Conservation (phyloP, 306 rosid species). For the Clitoria ternatea region DNA sequence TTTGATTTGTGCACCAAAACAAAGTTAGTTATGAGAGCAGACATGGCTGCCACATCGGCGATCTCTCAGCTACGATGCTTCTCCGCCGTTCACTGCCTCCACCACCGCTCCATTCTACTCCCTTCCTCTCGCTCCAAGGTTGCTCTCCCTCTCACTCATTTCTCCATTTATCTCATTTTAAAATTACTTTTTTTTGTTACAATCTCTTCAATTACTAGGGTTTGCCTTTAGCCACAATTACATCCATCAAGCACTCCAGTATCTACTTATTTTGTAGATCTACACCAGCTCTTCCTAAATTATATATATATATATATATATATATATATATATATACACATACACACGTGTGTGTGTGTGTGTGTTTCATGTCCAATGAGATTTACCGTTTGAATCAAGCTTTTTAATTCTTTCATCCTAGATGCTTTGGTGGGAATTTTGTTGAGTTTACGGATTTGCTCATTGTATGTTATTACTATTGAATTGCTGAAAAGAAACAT, state of each 20-base stretch:
- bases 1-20: too few species aligned
- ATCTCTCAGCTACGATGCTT: conserved; percentile 52
- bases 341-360: too few species aligned
- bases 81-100: conserved; percentile 37
- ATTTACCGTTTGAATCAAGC: background rate
- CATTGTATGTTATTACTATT: too few species aligned
- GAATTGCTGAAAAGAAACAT: too few species aligned
- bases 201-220: background rate
- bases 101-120: conserved; percentile 23
- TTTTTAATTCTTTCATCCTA: too few species aligned
- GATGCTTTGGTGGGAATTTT: too few species aligned
- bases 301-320: too few species aligned
- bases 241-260: background rate
- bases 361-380: too few species aligned
- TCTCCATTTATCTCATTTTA: too few species aligned
- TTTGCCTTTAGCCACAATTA: background rate
- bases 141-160: background rate
- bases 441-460: background rate
- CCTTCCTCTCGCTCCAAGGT: conserved; percentile 44
- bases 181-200: background rate
- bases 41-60: conserved; percentile 25
- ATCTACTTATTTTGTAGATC: background rate
- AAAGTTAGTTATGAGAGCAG: background rate
- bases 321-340: too few species aligned
- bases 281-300: background rate